Evolutionary conservation across 2,329 filamentous ascomycete species (phyloP).

Genomic region (Ophiostoma montium): DNA sequence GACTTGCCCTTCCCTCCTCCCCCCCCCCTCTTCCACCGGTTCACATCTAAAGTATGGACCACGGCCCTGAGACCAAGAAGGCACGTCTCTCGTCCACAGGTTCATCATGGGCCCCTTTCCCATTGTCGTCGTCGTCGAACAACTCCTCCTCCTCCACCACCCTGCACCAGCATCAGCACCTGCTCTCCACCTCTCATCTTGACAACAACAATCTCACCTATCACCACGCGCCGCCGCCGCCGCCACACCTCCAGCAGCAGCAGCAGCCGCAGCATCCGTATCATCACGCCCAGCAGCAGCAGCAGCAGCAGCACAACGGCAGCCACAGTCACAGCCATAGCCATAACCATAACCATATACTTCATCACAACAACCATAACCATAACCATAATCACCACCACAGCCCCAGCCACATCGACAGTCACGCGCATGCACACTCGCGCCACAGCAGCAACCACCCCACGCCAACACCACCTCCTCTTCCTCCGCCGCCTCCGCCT

Average conservation of each 20-base stretch:
- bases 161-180: not conserved
- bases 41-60: slow-evolving; percentile 9
- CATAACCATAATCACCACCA: slow-evolving; percentile 10
- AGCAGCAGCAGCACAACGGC: not conserved
- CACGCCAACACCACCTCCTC: slow-evolving; percentile 2
- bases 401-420: slow-evolving; percentile 5
- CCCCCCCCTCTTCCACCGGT: slow-evolving; percentile 2
- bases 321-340: not conserved
- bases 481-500: slow-evolving; percentile 6
- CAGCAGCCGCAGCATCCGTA: slow-evolving; percentile 15
- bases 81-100: slow-evolving; percentile 7
- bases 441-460: not conserved
- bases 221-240: slow-evolving; percentile 13
- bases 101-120: slow-evolving; percentile 7
- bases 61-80: slow-evolving; percentile 10
- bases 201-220: not conserved
- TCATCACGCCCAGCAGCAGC: not conserved
- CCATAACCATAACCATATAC: too few relatives aligned
- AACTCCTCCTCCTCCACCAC: not conserved
- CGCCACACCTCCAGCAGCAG: slow-evolving; percentile 20
- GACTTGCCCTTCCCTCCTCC: not conserved
- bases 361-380: not conserved
- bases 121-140: slow-evolving; percentile 1
- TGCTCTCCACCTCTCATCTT: too few relatives aligned
- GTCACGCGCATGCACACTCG: not conserved